Conservation (phyloP, 2,329 filamentous ascomycete species). For the Juglanconis juglandina region DNA sequence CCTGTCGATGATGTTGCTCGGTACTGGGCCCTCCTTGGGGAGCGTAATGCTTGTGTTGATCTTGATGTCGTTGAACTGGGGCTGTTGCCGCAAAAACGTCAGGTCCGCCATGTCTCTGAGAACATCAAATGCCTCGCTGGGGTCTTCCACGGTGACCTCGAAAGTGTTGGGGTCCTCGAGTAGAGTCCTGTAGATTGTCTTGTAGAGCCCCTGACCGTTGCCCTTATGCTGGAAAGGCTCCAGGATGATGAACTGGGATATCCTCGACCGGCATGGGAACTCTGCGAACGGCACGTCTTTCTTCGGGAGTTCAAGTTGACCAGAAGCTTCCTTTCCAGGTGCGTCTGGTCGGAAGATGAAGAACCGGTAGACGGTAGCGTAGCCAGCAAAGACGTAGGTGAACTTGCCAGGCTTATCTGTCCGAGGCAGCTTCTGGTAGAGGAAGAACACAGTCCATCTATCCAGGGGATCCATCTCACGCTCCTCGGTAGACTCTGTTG, state of each 20-base stretch:
- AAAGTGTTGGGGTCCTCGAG: slow-evolving; percentile 64
- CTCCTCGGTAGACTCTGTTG: slow-evolving; percentile 30
- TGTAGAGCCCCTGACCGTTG: slow-evolving; percentile 77
- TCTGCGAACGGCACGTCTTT: slow-evolving; percentile 45
- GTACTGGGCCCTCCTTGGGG: slow-evolving; percentile 44
- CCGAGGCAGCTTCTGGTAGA: slow-evolving; percentile 64
- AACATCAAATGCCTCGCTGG: slow-evolving; percentile 80
- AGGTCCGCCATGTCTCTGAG: slow-evolving; percentile 74
- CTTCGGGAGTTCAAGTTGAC: slow-evolving; percentile 35
- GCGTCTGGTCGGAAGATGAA: slow-evolving; percentile 59
- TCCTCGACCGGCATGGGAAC: slow-evolving; percentile 73
- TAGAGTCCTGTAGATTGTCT: slow-evolving; percentile 69
- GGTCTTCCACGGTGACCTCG: slow-evolving; percentile 92
- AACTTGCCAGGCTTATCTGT: slow-evolving; percentile 40
- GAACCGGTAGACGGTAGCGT: slow-evolving; percentile 85
- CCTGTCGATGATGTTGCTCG: slow-evolving; percentile 55
- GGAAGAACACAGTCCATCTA: slow-evolving; percentile 88
- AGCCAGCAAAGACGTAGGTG: slow-evolving; percentile 81
- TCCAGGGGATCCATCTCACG: slow-evolving; percentile 69
- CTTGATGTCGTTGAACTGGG: slow-evolving; percentile 49
- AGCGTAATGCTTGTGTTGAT: slow-evolving; percentile 52
- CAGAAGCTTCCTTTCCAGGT: slow-evolving; percentile 25
- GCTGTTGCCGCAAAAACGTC: slow-evolving; percentile 55
- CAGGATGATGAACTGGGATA: slow-evolving; percentile 90
- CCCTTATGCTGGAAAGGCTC: slow-evolving; percentile 81